Evolutionary conservation across 2,329 filamentous ascomycete species (phyloP), one percentile per base, ranked within the genome.

Genomic region (Epichloe sp.): DNA sequence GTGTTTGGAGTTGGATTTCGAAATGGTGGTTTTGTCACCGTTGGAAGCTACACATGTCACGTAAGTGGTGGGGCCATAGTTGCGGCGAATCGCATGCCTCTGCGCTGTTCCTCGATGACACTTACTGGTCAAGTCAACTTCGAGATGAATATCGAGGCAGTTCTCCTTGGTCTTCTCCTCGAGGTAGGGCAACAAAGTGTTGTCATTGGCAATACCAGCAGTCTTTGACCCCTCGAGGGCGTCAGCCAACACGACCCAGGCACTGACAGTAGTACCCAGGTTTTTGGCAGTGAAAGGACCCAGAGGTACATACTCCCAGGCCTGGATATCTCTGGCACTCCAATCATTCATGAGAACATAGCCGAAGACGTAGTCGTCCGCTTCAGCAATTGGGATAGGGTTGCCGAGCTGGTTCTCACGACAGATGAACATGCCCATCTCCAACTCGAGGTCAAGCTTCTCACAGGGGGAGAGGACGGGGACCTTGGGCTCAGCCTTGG

Each of bases 391-490:
- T 0, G 74, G 68, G 1, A 91, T 73, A 0, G 84, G 80, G 46
- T 77, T 70, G n/a, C 86, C 86, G 52, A 89, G 70, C 1, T 73
- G 63, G 54, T 86, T 89, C 12, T 74, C 71, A 38, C 72, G 78
- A 65, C 80, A 83, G 15, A 91, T 72, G 59, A 90, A 89, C 53
- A 82, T 84, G 4, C 84, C 87, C 36, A 93, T 70, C 63, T 93
- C 87, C 3, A 93, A 72, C 65, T 93, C 87, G 44, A 89, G 79
- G 58, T 93, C 87, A 0, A 93, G 72, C 60, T 76, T 63, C 54
- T 63, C 77, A 57, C 77, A 78, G 56, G 79, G 82, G 82, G 79
- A 73, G 2, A 78, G 75, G 52, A 84, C 80, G 3, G 69, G 69
- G 1, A 74, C 72, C 80, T 52, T 75, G 62, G 65, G 81, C 79